A percentile compares a stretch with the other conserved stretches of the same genome.
These are phyloP conservation scores for Trichopus zeylanicus DNA, from an alignment of 116 monocot species.

Conservation along the genomic window DNA sequence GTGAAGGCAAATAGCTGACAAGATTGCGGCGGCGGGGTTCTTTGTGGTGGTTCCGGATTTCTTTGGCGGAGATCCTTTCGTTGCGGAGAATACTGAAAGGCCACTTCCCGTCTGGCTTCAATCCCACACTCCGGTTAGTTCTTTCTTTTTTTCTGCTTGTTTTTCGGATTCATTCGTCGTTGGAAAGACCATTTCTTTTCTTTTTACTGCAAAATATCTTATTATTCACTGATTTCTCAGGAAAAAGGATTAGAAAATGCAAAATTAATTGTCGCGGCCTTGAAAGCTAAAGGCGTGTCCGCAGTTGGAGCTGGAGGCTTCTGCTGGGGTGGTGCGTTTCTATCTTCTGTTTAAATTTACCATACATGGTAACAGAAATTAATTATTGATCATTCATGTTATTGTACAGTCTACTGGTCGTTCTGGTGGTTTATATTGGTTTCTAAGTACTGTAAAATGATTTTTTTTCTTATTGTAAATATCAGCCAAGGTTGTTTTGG, in stretches of 20 bases:
- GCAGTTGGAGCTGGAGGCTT: constrained; percentile 61
- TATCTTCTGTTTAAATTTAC: not conserved
- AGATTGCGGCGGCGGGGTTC: constrained; percentile 55
- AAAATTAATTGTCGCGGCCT: constrained; percentile 39
- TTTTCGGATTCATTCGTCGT: not conserved
- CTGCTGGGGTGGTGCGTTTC: constrained; percentile 73
- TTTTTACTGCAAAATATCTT: not conserved
- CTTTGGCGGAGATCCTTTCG: constrained; percentile 50
- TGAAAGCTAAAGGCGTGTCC: constrained; percentile 44
- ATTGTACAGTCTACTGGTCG: no score
- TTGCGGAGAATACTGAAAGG: constrained; percentile 8
- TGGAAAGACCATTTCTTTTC: not conserved
- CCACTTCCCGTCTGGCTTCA: constrained; percentile 28
- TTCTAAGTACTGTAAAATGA: not conserved
- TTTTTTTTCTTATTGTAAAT: not conserved
- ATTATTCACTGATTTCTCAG: constrained; percentile 12
- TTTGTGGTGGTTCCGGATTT: constrained; percentile 76
- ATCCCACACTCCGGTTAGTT: constrained; percentile 39
- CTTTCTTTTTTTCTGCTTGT: not conserved
- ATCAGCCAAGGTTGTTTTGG: constrained; percentile 65
- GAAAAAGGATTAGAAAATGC: constrained; percentile 60
- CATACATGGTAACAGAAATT: not conserved
- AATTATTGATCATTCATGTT: not conserved
- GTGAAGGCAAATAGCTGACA: constrained; percentile 43
- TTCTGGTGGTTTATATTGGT: not conserved